Percentiles rank a stretch among this genome's conserved stretches.
phyloP scores from a whole-genome alignment of 2,329 filamentous ascomycete species.

The Madurella fahalii region DNA sequence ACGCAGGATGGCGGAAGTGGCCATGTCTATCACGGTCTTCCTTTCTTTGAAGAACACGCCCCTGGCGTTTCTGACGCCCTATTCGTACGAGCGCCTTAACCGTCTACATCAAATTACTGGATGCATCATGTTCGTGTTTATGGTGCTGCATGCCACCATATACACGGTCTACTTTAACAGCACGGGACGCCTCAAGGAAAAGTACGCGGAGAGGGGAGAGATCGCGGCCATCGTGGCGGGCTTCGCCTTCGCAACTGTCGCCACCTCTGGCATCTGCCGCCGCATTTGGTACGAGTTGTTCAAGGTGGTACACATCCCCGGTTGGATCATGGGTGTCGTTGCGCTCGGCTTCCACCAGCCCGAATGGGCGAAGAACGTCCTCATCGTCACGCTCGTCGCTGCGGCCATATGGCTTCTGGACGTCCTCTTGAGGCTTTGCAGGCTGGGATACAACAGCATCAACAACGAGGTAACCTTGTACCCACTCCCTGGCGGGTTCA shows the following conservation, averaged over 20 bases:
- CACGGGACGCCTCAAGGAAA: conserved; percentile 17
- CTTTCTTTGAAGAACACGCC: conserved; percentile 57
- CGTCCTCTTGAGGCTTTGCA: conserved; percentile 43
- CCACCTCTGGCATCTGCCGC: conserved; percentile 41
- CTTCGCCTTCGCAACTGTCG: conserved; percentile 42
- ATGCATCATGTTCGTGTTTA: conserved; percentile 43
- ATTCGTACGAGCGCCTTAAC: conserved; percentile 57
- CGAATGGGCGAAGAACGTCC: conserved; percentile 37
- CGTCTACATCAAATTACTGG: conserved; percentile 53
- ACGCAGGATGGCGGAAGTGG: conserved; percentile 33
- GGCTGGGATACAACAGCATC: conserved; percentile 41
- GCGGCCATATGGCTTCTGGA: conserved; percentile 49
- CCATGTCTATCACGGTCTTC: conserved; percentile 50
- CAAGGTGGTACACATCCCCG: conserved; percentile 48
- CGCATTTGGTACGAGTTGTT: conserved; percentile 53
- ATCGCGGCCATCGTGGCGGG: conserved; percentile 48
- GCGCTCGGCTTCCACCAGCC: conserved; percentile 51
- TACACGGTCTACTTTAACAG: conserved; percentile 41
- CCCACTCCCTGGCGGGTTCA: conserved; percentile 51
- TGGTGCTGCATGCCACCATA: conserved; percentile 43
- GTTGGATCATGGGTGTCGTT: conserved; percentile 47
- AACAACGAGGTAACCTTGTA: conserved; percentile 52
- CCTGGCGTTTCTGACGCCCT: conserved; percentile 47
- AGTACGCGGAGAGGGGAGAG: conserved; percentile 31
- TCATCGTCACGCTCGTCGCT: conserved; percentile 41